Conservation (phyloP, 331 rosid species). For the Cydonia oblonga region DNA sequence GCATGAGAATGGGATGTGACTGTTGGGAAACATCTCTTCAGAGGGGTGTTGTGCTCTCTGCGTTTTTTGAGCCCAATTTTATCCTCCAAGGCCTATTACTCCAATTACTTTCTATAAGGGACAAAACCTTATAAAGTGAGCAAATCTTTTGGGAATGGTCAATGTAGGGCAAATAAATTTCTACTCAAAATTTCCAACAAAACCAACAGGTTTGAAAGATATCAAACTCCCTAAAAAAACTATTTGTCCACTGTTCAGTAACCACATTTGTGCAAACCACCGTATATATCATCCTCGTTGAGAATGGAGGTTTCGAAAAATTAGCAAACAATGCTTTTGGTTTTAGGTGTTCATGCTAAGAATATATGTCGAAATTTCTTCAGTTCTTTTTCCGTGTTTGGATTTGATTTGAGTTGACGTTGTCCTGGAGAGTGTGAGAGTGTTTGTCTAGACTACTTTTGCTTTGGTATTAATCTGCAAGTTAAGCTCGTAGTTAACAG, state of each 20-base stretch:
- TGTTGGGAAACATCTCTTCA: too few species aligned
- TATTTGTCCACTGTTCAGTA: constrained; percentile 22
- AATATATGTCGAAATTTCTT: neutral
- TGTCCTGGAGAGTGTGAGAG: neutral
- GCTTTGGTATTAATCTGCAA: neutral
- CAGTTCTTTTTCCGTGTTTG: neutral
- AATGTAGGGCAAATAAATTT: too few species aligned
- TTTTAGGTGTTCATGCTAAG: neutral
- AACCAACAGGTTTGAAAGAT: constrained; percentile 5
- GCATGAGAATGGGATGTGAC: too few species aligned
- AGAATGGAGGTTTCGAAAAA: neutral
- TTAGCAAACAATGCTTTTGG: neutral
- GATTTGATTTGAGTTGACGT: neutral
- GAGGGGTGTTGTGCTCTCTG: too few species aligned
- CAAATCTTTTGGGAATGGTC: too few species aligned
- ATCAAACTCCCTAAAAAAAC: constrained; percentile 4
- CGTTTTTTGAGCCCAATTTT: too few species aligned
- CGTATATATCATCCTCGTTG: neutral
- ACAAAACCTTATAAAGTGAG: too few species aligned
- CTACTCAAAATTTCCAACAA: too few species aligned
- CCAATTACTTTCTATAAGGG: too few species aligned
- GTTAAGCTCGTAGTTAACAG: neutral
- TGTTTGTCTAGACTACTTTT: neutral
- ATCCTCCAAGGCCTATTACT: too few species aligned
- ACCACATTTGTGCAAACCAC: constrained; percentile 13